Conservation (phyloP, 1,139 yeast species). For the Lodderomyces orthopsilosis region DNA sequence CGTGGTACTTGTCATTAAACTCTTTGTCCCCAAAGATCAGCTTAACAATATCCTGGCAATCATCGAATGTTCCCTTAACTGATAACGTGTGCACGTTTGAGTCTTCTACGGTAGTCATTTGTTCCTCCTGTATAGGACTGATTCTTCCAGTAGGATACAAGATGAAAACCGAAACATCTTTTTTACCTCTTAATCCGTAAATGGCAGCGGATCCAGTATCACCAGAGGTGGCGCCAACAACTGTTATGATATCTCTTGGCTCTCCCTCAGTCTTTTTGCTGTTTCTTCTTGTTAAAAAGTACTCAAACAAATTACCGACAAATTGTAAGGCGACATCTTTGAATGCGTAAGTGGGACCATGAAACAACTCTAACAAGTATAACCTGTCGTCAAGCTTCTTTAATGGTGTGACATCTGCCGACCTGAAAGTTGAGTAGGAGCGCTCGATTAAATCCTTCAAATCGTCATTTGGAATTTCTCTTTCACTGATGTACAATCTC, state of each 20-base stretch:
- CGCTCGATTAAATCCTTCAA: conserved; percentile 57
- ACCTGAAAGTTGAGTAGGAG: conserved; percentile 88
- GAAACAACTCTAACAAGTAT: conserved; percentile 87
- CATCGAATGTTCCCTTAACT: conserved; percentile 95
- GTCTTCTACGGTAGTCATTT: conserved; percentile 97
- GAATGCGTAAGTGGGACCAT: conserved; percentile 98
- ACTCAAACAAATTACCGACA: conserved; percentile 94
- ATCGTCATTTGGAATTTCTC: conserved; percentile 72
- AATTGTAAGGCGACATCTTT: conserved; percentile 98
- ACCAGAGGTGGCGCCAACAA: conserved; percentile 98
- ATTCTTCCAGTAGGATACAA: conserved; percentile 96
- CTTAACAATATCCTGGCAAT: conserved; percentile 95
- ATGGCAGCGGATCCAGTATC: conserved; percentile 99
- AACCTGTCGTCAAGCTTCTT: conserved; percentile 57
- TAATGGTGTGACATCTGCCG: conserved; percentile 83
- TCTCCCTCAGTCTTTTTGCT: conserved; percentile 54
- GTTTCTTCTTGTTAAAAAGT: conserved; percentile 77
- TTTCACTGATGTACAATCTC: conserved; percentile 66
- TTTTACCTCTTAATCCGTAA: conserved; percentile 93
- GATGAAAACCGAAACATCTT: conserved; percentile 93
- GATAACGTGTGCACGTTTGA: conserved; percentile 91
- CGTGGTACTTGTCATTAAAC: conserved; percentile 84
- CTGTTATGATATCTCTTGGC: conserved; percentile 79
- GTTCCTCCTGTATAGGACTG: conserved; percentile 96
- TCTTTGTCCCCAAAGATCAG: conserved; percentile 85